Conservation (phyloP, 768 basidiomycete genomes). For the Paxillus involutus region DNA sequence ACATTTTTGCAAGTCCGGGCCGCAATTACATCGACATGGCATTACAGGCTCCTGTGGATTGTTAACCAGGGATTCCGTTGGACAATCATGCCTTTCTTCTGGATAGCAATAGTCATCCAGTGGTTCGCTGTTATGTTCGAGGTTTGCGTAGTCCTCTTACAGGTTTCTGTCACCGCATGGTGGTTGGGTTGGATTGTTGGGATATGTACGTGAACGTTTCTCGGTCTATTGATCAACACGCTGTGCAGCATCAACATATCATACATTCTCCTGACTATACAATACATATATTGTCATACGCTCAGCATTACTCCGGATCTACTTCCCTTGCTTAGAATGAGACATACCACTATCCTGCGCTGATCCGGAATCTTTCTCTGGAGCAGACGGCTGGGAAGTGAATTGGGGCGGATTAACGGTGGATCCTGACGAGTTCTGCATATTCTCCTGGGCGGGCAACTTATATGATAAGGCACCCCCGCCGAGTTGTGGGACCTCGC, state of each 20-base stretch:
- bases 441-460: not conserved
- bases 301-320: not conserved
- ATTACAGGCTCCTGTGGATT: constrained; percentile 59
- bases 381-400: not conserved
- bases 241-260: constrained; percentile 2
- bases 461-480: constrained; percentile 3
- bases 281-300: not conserved
- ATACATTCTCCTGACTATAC: constrained; percentile 15
- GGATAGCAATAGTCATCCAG: constrained; percentile 61
- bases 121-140: constrained; percentile 69
- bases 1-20: constrained; percentile 57
- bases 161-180: constrained; percentile 64
- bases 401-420: not conserved
- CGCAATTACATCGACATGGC: constrained; percentile 51
- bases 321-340: not conserved
- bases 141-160: constrained; percentile 52
- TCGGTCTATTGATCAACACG: not conserved
- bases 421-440: constrained; percentile 5
- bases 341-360: not conserved
- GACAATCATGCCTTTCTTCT: constrained; percentile 62
- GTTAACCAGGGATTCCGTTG: constrained; percentile 62
- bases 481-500: constrained; percentile 27
- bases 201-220: constrained; percentile 37
- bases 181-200: constrained; percentile 75
- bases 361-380: not conserved